Evolutionary conservation across 768 basidiomycete species (phyloP).

Genomic region (Mrakia blollopis): DNA sequence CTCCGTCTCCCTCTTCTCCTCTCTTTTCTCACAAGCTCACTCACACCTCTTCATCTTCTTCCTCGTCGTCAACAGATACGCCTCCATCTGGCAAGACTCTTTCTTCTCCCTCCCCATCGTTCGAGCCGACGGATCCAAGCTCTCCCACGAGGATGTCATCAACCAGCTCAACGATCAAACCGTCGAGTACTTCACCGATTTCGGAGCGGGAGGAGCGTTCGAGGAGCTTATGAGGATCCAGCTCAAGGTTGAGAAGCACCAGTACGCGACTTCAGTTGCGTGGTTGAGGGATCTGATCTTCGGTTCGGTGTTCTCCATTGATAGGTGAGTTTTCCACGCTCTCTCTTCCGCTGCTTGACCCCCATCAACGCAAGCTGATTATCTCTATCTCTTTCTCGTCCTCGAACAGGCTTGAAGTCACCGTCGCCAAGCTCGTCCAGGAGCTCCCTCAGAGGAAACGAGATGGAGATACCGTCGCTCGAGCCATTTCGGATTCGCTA

Average conservation of each 20-base stretch:
- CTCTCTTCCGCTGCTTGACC: not conserved
- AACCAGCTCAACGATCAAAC: constrained; percentile 79
- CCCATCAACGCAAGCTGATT: not conserved
- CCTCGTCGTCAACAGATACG: constrained; percentile 53
- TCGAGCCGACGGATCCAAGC: constrained; percentile 58
- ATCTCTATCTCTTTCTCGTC: not conserved
- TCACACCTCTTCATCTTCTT: not conserved
- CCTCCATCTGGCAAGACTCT: constrained; percentile 69
- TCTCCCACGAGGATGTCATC: constrained; percentile 84
- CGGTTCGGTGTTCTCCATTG: constrained; percentile 56
- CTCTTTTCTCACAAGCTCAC: not conserved
- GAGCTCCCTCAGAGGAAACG: constrained; percentile 86
- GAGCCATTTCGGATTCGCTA: constrained; percentile 62
- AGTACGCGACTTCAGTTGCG: constrained; percentile 72
- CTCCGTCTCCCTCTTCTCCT: not conserved
- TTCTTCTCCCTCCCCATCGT: constrained; percentile 86
- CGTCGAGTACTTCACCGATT: constrained; percentile 70
- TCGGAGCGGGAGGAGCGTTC: constrained; percentile 62
- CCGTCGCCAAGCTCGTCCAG: constrained; percentile 81
- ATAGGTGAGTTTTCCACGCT: constrained; percentile 34
- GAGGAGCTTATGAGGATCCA: constrained; percentile 67
- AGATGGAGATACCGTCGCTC: constrained; percentile 72
- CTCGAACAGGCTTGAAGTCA: constrained; percentile 64
- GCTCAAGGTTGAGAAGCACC: constrained; percentile 75
- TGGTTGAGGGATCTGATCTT: constrained; percentile 83